Percentiles rank a stretch among this genome's conserved stretches.
These are phyloP conservation scores for Amylostereum areolatum DNA, from an alignment of 1,284 basidiomycete genomes.

Conservation along the genomic window DNA sequence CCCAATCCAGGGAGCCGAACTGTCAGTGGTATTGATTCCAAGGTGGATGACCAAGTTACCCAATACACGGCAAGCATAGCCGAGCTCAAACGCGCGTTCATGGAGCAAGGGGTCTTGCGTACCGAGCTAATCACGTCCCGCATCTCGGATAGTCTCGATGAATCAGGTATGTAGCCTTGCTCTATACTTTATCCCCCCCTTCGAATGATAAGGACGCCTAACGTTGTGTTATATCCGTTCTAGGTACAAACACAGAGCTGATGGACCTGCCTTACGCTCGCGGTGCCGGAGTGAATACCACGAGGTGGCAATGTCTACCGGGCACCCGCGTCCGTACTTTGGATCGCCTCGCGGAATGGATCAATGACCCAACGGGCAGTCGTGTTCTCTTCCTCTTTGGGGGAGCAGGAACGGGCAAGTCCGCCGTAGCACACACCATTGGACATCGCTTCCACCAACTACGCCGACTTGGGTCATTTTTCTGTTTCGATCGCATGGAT, in stretches of 20 bases:
- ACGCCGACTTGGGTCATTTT: slow-evolving; percentile 17
- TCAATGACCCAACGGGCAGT: slow-evolving; percentile 6
- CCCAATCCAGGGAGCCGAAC: neutral
- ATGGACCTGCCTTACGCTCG: slow-evolving; percentile 13
- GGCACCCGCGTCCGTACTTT: slow-evolving; percentile 12
- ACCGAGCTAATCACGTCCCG: too few relatives aligned
- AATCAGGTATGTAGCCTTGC: too few relatives aligned
- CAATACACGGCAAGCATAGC: slow-evolving; percentile 7
- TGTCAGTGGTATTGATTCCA: neutral
- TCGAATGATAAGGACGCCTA: too few relatives aligned
- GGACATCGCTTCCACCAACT: slow-evolving; percentile 6
- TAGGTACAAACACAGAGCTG: too few relatives aligned
- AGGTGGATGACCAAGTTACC: slow-evolving; percentile 3
- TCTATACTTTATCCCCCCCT: too few relatives aligned
- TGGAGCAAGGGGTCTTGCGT: too few relatives aligned
- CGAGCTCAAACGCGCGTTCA: slow-evolving; percentile 6
- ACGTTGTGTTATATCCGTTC: too few relatives aligned
- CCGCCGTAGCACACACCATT: slow-evolving; percentile 16
- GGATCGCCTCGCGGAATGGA: slow-evolving; percentile 14
- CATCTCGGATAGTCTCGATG: too few relatives aligned
- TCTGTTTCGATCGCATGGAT: slow-evolving; percentile 19
- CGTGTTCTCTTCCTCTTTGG: slow-evolving; percentile 14
- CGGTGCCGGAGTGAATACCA: slow-evolving; percentile 9
- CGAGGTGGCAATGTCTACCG: slow-evolving; percentile 10
- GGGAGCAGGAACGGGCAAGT: slow-evolving; percentile 15